Base-by-base conservation (phyloP, 106 monocot species). In the Narthecium ossifragum region DNA sequence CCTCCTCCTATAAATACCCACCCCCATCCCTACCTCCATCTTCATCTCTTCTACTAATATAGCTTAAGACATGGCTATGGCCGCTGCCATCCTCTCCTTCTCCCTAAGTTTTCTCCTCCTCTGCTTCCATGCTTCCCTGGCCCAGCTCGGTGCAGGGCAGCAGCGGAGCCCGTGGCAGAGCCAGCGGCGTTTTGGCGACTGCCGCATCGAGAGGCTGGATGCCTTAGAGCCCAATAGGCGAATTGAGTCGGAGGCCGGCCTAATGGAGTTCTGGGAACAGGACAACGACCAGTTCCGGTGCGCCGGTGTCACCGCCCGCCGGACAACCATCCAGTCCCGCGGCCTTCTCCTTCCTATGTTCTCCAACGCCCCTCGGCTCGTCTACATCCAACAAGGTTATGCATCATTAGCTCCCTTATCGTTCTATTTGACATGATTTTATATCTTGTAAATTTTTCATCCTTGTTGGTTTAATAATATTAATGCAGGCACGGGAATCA, bases 221-320 rank as follows among this genome's bases (percentile, higher is more conserved):
- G 66, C 73, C 2, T 60, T 67, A 30, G 53, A 60, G 60, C 60
- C 73, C 26, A 57, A 37, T 9, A 73, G n/a, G n/a, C n/a, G n/a
- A n/a, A n/a, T n/a, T n/a, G n/a, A n/a, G n/a, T n/a, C n/a, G n/a
- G n/a, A n/a, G 48, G 73, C 59, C 31, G 73, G 73, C 7, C 9
- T 60, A 14, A 66, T 66, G 6, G 73, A 73, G 34, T 67, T 60
- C 66, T 73, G 24, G 30, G 66, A 73, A 17, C 20, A 52, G 60
- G 22, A 32, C 33, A 54, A 45, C 26, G 59, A 60, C 25, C 67
- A 68, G 33, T 52, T 73, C 12, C 9, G 37, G 29, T 73, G 73
- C n/a, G 66, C 73, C 25, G 72, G 72, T n/a, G 72, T 73, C 1
- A 26, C 47, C 24, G 65, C 57, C 17, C n/a, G n/a, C n/a, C n/a